These are phyloP conservation scores for Ceratocystis colombiana DNA, from an alignment of 2,329 filamentous ascomycete genomes.

Conservation along the genomic window DNA sequence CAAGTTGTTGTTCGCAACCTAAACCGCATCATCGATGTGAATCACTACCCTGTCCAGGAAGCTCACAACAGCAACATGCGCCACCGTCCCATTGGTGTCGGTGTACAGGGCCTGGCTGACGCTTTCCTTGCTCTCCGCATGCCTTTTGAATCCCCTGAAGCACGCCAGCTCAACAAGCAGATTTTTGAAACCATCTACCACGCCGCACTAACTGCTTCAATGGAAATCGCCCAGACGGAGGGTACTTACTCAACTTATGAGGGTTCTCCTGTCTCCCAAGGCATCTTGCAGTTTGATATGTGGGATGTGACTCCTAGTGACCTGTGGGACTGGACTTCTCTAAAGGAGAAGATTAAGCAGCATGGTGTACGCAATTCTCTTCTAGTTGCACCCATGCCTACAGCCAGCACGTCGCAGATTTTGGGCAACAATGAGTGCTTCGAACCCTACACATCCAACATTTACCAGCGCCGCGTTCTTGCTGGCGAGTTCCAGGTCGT, in stretches of 20 bases:
- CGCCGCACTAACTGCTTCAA: constrained; percentile 79
- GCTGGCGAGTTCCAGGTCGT: constrained; percentile 99
- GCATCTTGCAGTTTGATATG: constrained; percentile 97
- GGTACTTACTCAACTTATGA: constrained; percentile 85
- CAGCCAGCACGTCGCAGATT: constrained; percentile 93
- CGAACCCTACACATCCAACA: constrained; percentile 99
- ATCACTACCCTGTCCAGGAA: constrained; percentile 95
- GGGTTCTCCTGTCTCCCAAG: constrained; percentile 87
- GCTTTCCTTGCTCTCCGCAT: constrained; percentile 93
- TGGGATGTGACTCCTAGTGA: constrained; percentile 90
- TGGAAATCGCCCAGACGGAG: constrained; percentile 70
- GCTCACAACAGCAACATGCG: constrained; percentile 94
- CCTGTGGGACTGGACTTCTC: constrained; percentile 87
- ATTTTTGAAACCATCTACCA: constrained; percentile 99
- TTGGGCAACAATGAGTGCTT: constrained; percentile 99
- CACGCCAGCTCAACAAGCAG: constrained; percentile 87
- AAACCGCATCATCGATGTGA: constrained; percentile 97
- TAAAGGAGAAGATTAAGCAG: constrained; percentile 86
- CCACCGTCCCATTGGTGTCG: constrained; percentile 88
- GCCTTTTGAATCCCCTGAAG: constrained; percentile 94
- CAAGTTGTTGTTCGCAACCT: constrained; percentile 81
- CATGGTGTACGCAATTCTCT: constrained; percentile 92
- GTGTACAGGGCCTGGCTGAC: constrained; percentile 95
- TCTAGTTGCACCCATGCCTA: constrained; percentile 94
- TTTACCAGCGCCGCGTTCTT: constrained; percentile 95